Percentiles rank a stretch among this genome's conserved stretches.
These are phyloP conservation scores for Cordyceps javanica DNA, from an alignment of 2,329 filamentous ascomycete species.

Conservation along the genomic window DNA sequence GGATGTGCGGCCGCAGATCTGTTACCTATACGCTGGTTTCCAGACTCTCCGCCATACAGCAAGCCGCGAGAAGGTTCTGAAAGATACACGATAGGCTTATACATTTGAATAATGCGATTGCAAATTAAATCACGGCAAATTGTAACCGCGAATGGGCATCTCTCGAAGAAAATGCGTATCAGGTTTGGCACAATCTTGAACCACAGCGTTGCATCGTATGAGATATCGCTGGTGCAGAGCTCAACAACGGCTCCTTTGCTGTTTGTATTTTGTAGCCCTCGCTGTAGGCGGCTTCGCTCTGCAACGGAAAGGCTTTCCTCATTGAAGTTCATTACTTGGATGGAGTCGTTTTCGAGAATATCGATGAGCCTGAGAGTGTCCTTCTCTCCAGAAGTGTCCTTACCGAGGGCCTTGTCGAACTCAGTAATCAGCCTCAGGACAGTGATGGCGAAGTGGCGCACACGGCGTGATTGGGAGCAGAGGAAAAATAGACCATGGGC, in stretches of 20 bases:
- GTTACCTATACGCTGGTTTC: constrained; percentile 43
- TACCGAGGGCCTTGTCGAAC: constrained; percentile 83
- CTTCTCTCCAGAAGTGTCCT: constrained; percentile 50
- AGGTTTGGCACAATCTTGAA: constrained; percentile 97
- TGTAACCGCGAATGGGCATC: constrained; percentile 85
- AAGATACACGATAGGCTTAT: constrained; percentile 71
- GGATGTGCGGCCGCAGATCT: constrained; percentile 66
- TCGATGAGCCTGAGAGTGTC: constrained; percentile 74
- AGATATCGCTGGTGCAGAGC: constrained; percentile 89
- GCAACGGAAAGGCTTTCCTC: constrained; percentile 87
- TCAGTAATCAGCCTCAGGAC: constrained; percentile 88
- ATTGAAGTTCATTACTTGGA: constrained; percentile 84
- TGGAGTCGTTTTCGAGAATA: constrained; percentile 84
- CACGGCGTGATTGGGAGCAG: constrained; percentile 87
- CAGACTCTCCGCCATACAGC: constrained; percentile 55
- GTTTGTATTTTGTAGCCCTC: constrained; percentile 79
- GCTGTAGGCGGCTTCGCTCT: constrained; percentile 84
- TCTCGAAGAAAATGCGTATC: constrained; percentile 82
- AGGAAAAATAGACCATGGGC: constrained; percentile 96
- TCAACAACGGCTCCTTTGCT: constrained; percentile 84
- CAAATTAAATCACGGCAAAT: constrained; percentile 89
- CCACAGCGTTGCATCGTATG: constrained; percentile 93
- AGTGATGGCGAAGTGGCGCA: constrained; percentile 84
- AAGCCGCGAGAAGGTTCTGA: constrained; percentile 66
- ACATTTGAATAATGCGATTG: constrained; percentile 88